Base-by-base conservation (phyloP, 2,329 filamentous ascomycete species). In the Alternaria brassicicola region DNA sequence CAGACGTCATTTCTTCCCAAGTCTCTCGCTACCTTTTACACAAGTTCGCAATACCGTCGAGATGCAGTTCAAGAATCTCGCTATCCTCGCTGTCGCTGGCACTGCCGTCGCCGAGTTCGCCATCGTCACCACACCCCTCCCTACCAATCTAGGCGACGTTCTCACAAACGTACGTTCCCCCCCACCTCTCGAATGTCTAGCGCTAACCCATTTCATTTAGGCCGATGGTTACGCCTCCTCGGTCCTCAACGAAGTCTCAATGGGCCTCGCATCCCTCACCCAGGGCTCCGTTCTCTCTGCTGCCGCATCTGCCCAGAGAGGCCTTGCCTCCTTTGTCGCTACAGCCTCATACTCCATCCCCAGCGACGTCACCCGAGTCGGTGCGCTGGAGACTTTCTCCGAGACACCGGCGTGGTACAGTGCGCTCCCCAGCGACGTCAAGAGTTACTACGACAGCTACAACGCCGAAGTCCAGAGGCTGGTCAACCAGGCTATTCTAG, bases 351-450 rank as follows among this genome's bases (percentile, higher is more conserved):
- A 65, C 52, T 47, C 30, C 9, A 65, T 71, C 19, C 67, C 66
- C 7, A 28, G 48, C 17, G 57, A 50, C 1, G 66, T 70, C 15
- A 69, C 65, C 2, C 35, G 63, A 31, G 12, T 67, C 15, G 59
- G 52, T 8, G 56, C 19, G 6, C 15, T 68, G 2, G 59, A 61
- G 41, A 66, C 64, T 0, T 64, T 66, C 52, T 68, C 65, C 2
- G 57, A 55, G 2, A 54, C 61, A 21, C 67, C 68, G 0, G 61
- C 41, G 0, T 71, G 69, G 69, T 71, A 69, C 55, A 62, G 51
- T 21, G 67, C 66, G 33, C 61, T 71, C 13, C 69, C 69, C 3
- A 64, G 57, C 52, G 61, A 71, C 23, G 52, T 71, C 19, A 68
- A 66, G 62, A 63, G 57, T 39, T 68, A 69, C 59, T 68, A 68